A percentile compares a stretch with the other conserved stretches of the same genome.
phyloP scores from a whole-genome alignment of 306 rosid species.

The Vigna unguiculata region DNA sequence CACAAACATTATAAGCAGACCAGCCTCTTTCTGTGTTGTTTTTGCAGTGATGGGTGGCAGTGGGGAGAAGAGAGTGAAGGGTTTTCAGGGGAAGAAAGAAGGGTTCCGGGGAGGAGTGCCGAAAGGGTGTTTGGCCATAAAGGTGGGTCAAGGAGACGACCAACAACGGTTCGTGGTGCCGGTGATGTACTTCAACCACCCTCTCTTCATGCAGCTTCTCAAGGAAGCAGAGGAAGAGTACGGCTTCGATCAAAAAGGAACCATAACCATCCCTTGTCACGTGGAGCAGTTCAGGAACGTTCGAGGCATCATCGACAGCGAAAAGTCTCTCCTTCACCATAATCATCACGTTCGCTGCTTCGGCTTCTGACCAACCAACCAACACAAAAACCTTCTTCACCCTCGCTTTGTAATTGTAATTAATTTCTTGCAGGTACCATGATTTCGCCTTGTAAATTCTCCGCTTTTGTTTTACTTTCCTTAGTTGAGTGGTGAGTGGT shows the following conservation, averaged over 20 bases:
- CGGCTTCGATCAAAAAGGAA: constrained; percentile 85
- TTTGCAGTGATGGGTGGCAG: constrained; percentile 52
- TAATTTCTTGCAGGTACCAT: too few species aligned
- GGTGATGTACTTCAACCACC: constrained; percentile 80
- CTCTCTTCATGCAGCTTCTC: constrained; percentile 75
- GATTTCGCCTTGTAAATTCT: constrained; percentile 38
- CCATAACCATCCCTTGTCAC: constrained; percentile 86
- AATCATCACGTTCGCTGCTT: constrained; percentile 68
- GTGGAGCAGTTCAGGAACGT: constrained; percentile 73
- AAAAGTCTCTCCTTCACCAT: constrained; percentile 60
- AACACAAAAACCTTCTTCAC: too few species aligned
- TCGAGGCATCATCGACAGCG: constrained; percentile 68
- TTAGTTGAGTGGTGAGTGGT: not conserved
- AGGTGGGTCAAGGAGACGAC: constrained; percentile 75
- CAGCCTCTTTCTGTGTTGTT: not conserved
- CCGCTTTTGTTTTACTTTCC: not conserved
- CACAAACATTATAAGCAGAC: not conserved
- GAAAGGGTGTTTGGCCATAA: constrained; percentile 83
- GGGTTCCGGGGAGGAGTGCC: constrained; percentile 60
- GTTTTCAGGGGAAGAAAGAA: constrained; percentile 48
- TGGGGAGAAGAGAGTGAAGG: constrained; percentile 50
- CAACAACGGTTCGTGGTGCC: constrained; percentile 86
- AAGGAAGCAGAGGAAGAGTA: constrained; percentile 89
- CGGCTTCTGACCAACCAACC: constrained; percentile 48
- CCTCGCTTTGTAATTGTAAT: not conserved